Evolutionary conservation across 2,329 filamentous ascomycete species (phyloP), one percentile per base, ranked within the genome.

Genomic region (Beauveria brongniartii): DNA sequence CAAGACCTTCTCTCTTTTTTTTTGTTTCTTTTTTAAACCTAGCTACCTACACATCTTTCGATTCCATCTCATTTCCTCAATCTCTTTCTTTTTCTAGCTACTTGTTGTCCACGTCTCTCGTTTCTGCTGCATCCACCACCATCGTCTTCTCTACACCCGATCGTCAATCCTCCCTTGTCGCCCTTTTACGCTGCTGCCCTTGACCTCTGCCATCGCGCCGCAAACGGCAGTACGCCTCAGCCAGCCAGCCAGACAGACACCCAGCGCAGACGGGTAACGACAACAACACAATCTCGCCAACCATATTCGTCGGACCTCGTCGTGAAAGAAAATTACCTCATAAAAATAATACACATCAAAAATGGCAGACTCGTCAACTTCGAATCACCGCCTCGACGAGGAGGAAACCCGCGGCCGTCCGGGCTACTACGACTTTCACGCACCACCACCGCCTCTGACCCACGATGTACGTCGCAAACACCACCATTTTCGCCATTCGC

Each of bases 361-460:
- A 34, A 59, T 59, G 57, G 30, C n/a, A 18, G 53, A 59, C 14
- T 22, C 40, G 20, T 5, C 50, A 3, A 40, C 50, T 5, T 30
- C 50, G 41, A 47, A 37, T 30, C 22, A 59, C 28, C 41, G 26
- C 28, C 51, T 55, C 30, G 58, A 61, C 26, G 59, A 61, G 54
- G 40, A 61, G 34, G 60, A 61, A 16, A 53, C 54, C 5, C 60
- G 60, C 12, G 60, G 60, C 26, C 60, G 60, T 41, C 12, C 60
- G 14, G 60, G 60, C 60, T 61, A 61, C 60, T 57, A 61, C 60
- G 48, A 57, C 46, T 61, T 48, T 48, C 60, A 61, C 54, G 60
- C 53, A 44, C 48, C 60, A 44, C 48, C 60, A 3, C 53, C 54
- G 7, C 54, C 54, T 34, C 53, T 61, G 22, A 50, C 50, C 51